These are phyloP conservation scores for Fomitopsis pulvina DNA, from an alignment of 768 basidiomycete genomes.

Conservation along the genomic window DNA sequence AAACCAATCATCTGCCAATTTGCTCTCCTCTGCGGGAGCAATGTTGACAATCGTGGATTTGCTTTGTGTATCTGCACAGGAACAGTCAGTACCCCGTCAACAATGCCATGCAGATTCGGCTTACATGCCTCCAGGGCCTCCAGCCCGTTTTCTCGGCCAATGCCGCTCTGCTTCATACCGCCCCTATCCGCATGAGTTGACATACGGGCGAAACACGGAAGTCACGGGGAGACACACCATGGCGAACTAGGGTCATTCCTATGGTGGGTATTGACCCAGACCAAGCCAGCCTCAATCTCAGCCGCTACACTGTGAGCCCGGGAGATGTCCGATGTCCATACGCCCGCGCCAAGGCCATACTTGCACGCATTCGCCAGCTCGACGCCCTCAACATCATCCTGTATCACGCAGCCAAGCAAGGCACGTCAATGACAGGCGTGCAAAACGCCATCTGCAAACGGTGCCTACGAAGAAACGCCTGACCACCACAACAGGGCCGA, in stretches of 20 bases:
- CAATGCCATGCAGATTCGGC: slow-evolving; percentile 20
- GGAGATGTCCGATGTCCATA: slow-evolving; percentile 75
- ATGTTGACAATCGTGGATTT: slow-evolving; percentile 76
- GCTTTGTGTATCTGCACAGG: slow-evolving; percentile 64
- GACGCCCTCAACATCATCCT: slow-evolving; percentile 61
- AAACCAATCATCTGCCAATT: slow-evolving; percentile 72
- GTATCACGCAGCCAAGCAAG: slow-evolving; percentile 15
- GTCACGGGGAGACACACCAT: slow-evolving; percentile 46
- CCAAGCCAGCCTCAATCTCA: slow-evolving; percentile 65
- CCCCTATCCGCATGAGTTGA: slow-evolving; percentile 42
- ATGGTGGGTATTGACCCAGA: slow-evolving; percentile 89
- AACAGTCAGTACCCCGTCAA: slow-evolving; percentile 1
- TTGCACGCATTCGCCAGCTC: slow-evolving; percentile 66
- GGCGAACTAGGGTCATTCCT: slow-evolving; percentile 87
- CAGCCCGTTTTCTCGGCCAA: slow-evolving; percentile 80
- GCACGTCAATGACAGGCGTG: background rate
- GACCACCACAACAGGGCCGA: slow-evolving; percentile 79
- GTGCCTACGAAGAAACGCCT: slow-evolving; percentile 41
- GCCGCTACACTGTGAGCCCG: slow-evolving; percentile 70
- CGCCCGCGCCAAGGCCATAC: slow-evolving; percentile 75
- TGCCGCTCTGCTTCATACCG: slow-evolving; percentile 86
- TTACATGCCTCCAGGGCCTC: slow-evolving; percentile 76
- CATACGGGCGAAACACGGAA: too few species aligned
- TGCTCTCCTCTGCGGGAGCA: slow-evolving; percentile 53
- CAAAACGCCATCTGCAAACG: background rate